These are phyloP conservation scores for Nannizziopsis arthrosporioides DNA, from an alignment of 2,329 filamentous ascomycete genomes.

Conservation along the genomic window DNA sequence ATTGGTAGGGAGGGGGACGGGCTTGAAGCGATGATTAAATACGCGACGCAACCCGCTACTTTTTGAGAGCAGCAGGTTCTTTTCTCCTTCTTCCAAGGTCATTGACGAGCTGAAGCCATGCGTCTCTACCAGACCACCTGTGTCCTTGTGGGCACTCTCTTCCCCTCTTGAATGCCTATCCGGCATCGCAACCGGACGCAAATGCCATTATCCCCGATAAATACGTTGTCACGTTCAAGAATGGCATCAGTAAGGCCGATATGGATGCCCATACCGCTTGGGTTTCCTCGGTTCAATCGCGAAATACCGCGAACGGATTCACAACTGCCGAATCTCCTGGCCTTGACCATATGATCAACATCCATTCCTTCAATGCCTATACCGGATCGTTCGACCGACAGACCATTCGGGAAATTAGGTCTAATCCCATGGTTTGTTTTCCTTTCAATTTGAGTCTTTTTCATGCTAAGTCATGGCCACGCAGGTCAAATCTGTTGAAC, in stretches of 20 bases:
- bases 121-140: constrained; percentile 4
- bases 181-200: not conserved
- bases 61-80: too few species aligned
- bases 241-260: constrained; percentile 64
- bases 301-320: not conserved
- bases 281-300: constrained; percentile 72
- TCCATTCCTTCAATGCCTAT: constrained; percentile 66
- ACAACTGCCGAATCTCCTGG: constrained; percentile 47
- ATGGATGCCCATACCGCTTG: constrained; percentile 74
- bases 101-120: too few species aligned
- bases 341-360: constrained; percentile 56
- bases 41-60: too few species aligned
- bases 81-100: too few species aligned
- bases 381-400: constrained; percentile 91
- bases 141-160: not conserved
- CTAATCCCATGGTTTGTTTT: constrained; percentile 68
- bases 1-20: too few species aligned
- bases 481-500: constrained; percentile 96
- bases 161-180: constrained; percentile 1
- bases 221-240: constrained; percentile 99
- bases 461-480: not conserved
- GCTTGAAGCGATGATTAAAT: too few species aligned
- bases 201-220: constrained; percentile 57
- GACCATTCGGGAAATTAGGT: constrained; percentile 84
- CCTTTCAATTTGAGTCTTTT: not conserved